These are phyloP conservation scores for Eucalyptus albens DNA, from an alignment of 345 rosid species.

Conservation along the genomic window DNA sequence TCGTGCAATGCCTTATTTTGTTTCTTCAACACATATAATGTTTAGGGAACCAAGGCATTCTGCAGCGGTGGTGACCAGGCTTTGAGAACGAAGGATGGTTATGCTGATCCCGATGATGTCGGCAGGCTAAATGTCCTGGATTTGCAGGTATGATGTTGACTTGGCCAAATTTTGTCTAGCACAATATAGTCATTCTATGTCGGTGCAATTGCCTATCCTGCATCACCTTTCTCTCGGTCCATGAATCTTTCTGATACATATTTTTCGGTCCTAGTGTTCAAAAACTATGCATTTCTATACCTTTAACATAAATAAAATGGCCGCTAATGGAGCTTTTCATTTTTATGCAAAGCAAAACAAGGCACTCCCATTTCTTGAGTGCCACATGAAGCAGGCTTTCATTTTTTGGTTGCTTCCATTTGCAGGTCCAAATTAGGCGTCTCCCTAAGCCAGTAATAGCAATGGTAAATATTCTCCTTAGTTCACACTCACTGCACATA, in stretches of 20 bases:
- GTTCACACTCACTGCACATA: not conserved
- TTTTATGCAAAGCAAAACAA: not conserved
- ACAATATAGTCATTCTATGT: not conserved
- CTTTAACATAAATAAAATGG: not conserved
- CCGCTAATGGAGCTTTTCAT: not conserved
- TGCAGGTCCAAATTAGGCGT: conserved; percentile 82
- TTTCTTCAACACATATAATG: not conserved
- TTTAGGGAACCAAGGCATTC: conserved; percentile 84
- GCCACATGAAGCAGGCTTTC: not conserved
- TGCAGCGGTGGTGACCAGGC: conserved; percentile 96
- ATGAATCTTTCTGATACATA: not conserved
- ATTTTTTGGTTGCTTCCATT: not conserved
- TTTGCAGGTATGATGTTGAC: conserved; percentile 43
- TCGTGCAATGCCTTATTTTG: not conserved
- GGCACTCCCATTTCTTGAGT: not conserved
- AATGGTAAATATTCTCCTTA: conserved; percentile 37
- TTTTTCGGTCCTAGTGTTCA: not conserved
- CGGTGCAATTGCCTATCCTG: not conserved
- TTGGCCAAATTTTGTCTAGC: not conserved
- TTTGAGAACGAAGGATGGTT: conserved; percentile 59
- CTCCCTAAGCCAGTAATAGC: conserved; percentile 97
- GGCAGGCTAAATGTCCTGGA: conserved; percentile 82
- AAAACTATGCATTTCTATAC: not conserved
- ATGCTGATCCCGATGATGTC: conserved; percentile 59
- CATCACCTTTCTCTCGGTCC: not conserved